A percentile compares a stretch with the other conserved stretches of the same genome.
Evolutionary conservation across 2,329 filamentous ascomycete species (phyloP).

Genomic region (Cryoendolithus antarcticus): DNA sequence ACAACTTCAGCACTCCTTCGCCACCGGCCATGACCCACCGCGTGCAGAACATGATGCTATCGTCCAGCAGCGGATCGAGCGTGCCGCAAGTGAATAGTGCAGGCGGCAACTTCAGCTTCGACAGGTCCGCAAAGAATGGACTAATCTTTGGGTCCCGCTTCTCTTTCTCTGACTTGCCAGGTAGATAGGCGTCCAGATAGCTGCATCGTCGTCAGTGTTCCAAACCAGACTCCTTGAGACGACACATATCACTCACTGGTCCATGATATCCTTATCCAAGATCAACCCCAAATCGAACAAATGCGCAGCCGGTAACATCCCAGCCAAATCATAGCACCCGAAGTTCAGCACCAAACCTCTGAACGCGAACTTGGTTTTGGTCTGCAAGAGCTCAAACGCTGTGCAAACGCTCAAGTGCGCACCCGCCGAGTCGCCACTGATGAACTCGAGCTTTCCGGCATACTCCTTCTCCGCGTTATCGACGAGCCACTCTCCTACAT

Average conservation of each 20-base stretch:
- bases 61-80: slow-evolving; percentile 41
- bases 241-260: slow-evolving; percentile 16
- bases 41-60: slow-evolving; percentile 39
- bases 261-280: slow-evolving; percentile 35
- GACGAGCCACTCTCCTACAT: slow-evolving; percentile 42
- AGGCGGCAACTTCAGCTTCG: slow-evolving; percentile 30
- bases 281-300: slow-evolving; percentile 31
- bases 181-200: slow-evolving; percentile 36
- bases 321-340: slow-evolving; percentile 38
- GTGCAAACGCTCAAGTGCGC: slow-evolving; percentile 38
- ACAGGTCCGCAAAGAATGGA: slow-evolving; percentile 39
- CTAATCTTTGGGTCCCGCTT: slow-evolving; percentile 34
- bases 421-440: slow-evolving; percentile 41
- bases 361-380: slow-evolving; percentile 26
- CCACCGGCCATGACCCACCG: slow-evolving; percentile 43
- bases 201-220: slow-evolving; percentile 7
- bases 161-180: slow-evolving; percentile 28
- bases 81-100: slow-evolving; percentile 45
- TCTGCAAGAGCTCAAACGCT: slow-evolving; percentile 34
- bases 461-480: slow-evolving; percentile 33
- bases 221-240: no score
- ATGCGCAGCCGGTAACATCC: slow-evolving; percentile 30
- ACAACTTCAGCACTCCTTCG: slow-evolving; percentile 40
- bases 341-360: slow-evolving; percentile 41
- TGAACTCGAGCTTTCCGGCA: slow-evolving; percentile 29